Conservation (phyloP, 331 rosid species). For the Malus hybrid region DNA sequence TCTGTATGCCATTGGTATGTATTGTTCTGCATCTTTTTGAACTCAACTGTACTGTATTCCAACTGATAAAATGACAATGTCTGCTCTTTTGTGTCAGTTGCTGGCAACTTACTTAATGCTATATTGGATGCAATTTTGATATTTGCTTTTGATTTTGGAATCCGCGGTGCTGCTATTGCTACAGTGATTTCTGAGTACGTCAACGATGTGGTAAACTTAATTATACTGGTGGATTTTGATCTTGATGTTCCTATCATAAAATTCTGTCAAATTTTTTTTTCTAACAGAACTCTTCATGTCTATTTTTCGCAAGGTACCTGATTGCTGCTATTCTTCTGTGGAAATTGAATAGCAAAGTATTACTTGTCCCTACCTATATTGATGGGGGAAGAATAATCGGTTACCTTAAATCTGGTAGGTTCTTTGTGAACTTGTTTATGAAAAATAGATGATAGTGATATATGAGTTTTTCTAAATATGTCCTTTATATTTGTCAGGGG, state of each 20-base stretch:
- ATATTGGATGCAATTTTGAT: slow-evolving; percentile 67
- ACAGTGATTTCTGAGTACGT: slow-evolving; percentile 94
- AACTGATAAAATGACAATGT: slow-evolving; percentile 15
- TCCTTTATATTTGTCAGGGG: slow-evolving; percentile 40
- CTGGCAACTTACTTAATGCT: slow-evolving; percentile 70
- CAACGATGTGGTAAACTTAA: slow-evolving; percentile 77
- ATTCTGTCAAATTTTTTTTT: slow-evolving; percentile 7
- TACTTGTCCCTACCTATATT: slow-evolving; percentile 48
- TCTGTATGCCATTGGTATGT: slow-evolving; percentile 80
- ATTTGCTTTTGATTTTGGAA: slow-evolving; percentile 55
- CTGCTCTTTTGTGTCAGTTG: slow-evolving; percentile 43
- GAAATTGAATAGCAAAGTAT: slow-evolving; percentile 64
- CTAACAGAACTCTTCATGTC: slow-evolving; percentile 18
- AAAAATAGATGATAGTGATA: background rate
- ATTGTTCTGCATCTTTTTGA: too few species aligned
- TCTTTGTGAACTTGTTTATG: background rate
- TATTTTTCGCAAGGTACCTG: slow-evolving; percentile 55
- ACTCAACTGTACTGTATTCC: background rate
- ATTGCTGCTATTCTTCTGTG: slow-evolving; percentile 72
- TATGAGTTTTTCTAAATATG: background rate
- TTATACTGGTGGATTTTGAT: slow-evolving; percentile 26
- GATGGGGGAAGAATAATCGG: slow-evolving; percentile 54
- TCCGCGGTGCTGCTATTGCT: slow-evolving; percentile 82
- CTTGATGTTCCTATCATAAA: slow-evolving; percentile 9
- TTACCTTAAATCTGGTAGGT: slow-evolving; percentile 79